phyloP scores from a whole-genome alignment of 345 rosid genomes.

The Durio zibethinus region DNA sequence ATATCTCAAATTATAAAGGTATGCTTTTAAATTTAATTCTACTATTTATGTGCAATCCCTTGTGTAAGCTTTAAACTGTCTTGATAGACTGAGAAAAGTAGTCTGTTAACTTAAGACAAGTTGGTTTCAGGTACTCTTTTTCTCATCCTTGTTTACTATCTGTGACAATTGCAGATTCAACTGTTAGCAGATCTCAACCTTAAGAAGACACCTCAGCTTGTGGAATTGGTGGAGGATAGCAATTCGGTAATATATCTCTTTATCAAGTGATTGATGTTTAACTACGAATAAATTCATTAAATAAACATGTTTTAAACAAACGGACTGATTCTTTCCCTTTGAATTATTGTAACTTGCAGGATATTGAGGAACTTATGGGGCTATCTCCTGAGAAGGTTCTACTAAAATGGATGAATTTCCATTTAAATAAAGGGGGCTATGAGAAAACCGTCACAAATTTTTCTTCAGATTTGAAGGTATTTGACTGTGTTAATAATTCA shows the following conservation, averaged over 20 bases:
- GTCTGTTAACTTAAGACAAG: neutral
- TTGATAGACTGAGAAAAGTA: neutral
- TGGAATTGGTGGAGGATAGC: conserved; percentile 82
- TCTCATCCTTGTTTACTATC: neutral
- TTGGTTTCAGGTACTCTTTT: neutral
- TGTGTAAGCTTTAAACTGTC: neutral
- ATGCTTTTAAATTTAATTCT: conserved; percentile 2
- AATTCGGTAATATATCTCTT: conserved; percentile 40
- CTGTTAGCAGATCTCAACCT: conserved; percentile 82
- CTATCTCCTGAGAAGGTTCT: conserved; percentile 87
- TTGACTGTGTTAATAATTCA: conserved; percentile 11
- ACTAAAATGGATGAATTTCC: conserved; percentile 90
- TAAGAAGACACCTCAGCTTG: conserved; percentile 94
- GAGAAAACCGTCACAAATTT: conserved; percentile 75
- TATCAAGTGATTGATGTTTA: conserved; percentile 5
- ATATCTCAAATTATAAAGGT: conserved; percentile 97
- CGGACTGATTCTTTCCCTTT: neutral
- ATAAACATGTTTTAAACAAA: neutral
- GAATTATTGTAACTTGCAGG: conserved; percentile 41
- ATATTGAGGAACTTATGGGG: conserved; percentile 84
- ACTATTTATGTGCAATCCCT: neutral
- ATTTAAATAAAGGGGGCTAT: conserved; percentile 84
- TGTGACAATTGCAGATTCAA: conserved; percentile 60
- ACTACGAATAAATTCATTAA: neutral
- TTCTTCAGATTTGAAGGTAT: conserved; percentile 85